Conservation (phyloP, 257 asterid species). For the Gardenia jasminoides region DNA sequence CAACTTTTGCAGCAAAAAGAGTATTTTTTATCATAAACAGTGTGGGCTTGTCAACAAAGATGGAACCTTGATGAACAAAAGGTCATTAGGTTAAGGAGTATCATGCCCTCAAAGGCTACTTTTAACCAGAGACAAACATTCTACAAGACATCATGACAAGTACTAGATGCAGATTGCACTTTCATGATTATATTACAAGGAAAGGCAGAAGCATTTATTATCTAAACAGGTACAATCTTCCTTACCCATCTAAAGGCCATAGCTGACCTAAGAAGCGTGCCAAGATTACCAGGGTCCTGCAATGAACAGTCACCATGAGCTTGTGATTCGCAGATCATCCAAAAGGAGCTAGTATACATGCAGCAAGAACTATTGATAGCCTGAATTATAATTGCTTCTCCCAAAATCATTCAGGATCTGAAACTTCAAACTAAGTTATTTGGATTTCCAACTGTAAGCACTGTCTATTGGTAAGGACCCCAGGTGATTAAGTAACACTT, state of each 20-base stretch:
- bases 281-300: slow-evolving; percentile 98
- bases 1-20: neutral
- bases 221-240: neutral
- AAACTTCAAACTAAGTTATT: slow-evolving; percentile 3
- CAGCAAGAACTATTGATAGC: neutral
- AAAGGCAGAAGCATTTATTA: neutral
- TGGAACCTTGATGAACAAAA: neutral
- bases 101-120: neutral
- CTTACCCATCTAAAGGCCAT: slow-evolving; percentile 92
- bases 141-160: neutral
- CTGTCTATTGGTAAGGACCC: neutral
- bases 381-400: neutral
- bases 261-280: slow-evolving; percentile 85
- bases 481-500: neutral
- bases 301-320: slow-evolving; percentile 17
- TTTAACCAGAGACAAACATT: neutral
- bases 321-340: neutral
- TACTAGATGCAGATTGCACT: neutral
- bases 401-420: neutral
- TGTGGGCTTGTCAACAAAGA: neutral
- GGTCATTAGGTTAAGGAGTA: neutral
- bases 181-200: too few species aligned
- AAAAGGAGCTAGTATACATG: slow-evolving; percentile 5
- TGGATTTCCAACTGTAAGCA: neutral
- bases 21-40: neutral